Evolutionary conservation across 805 yeast species (phyloP), one percentile per base, ranked within the genome.

Genomic region (Wickerhamiella australiensis): DNA sequence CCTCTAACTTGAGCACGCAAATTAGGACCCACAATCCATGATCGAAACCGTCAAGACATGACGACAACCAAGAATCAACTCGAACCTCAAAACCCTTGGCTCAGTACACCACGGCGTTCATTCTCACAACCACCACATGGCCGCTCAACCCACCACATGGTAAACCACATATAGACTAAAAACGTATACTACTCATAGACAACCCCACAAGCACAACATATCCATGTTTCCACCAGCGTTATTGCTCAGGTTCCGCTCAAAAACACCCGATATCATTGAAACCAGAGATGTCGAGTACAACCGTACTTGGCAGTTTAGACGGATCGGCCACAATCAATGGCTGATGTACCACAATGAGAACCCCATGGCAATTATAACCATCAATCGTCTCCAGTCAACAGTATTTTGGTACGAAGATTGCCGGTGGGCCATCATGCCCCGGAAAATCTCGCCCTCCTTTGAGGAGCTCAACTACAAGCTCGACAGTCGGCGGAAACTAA

Each of bases 331-430:
- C 22, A 44, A 31, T 31, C 41, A 33, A 18, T 44, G 47, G 47
- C 26, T 44, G 9, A 11, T 44, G 47, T 13, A 12, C 15, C n/a
- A 22, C 12, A 33, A 33, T 12, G 22, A 31, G 13, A 21, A 12
- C 17, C 22, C 47, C 5, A 15, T 33, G 6, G 41, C 41, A 12
- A n/a, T 22, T n/a, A 33, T 44, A 27, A 13, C 2, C 9, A 23
- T 44, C 21, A 27, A 26, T 8, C 40, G 47, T 13, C 40, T 44
- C 20, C 37, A 44, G 31, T 22, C 41, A 11, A 21, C 26, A 3
- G 20, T 44, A 13, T 44, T 44, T 33, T 44, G 47, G 47, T 44
- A 35, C 41, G 27, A 33, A 12, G 13, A 25, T n/a, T 20, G 31
- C 5, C 15, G 5, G 22, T 44, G 47, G 47, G 17, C 17, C 8